Evolutionary conservation across 768 basidiomycete genomes (phyloP).

Genomic region (Rhizopogon vesiculosus): DNA sequence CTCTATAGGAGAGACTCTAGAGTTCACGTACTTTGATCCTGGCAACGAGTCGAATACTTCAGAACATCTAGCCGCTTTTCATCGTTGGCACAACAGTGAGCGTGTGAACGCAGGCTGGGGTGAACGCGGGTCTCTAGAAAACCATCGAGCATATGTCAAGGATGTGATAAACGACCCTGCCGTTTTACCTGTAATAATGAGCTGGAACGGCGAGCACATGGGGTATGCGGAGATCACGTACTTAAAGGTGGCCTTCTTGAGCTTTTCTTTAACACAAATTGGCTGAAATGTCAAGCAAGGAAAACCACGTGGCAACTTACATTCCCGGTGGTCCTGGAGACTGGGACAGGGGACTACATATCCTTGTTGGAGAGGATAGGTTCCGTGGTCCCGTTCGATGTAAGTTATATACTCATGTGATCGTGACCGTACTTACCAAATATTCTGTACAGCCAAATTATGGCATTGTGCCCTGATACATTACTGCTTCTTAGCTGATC

Average conservation of each 20-base stretch:
- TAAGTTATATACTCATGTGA: conserved; percentile 17
- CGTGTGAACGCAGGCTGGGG: conserved; percentile 43
- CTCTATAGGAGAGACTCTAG: conserved; percentile 28
- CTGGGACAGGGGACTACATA: conserved; percentile 36
- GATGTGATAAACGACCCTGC: conserved; percentile 32
- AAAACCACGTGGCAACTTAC: conserved; percentile 19
- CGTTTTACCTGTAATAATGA: conserved; percentile 37
- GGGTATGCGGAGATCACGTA: conserved; percentile 45
- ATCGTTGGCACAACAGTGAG: conserved; percentile 46
- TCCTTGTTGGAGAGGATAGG: conserved; percentile 42
- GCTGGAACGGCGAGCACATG: conserved; percentile 39
- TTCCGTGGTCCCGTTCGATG: conserved; percentile 39
- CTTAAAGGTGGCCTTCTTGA: conserved; percentile 35
- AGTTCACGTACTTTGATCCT: conserved; percentile 25
- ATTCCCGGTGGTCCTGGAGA: conserved; percentile 23
- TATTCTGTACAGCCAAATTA: conserved; percentile 7
- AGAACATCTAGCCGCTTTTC: conserved; percentile 39
- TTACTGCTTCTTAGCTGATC: conserved; percentile 39
- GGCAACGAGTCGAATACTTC: conserved; percentile 8
- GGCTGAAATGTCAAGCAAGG: conserved; percentile 4
- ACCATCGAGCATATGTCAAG: conserved; percentile 38
- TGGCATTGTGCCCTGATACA: conserved; percentile 31
- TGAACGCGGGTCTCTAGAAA: conserved; percentile 38
- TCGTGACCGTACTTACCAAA: neutral
- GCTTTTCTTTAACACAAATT: neutral